Base-by-base conservation (phyloP, 257 asterid genomes). In the Nicotiana paniculata region DNA sequence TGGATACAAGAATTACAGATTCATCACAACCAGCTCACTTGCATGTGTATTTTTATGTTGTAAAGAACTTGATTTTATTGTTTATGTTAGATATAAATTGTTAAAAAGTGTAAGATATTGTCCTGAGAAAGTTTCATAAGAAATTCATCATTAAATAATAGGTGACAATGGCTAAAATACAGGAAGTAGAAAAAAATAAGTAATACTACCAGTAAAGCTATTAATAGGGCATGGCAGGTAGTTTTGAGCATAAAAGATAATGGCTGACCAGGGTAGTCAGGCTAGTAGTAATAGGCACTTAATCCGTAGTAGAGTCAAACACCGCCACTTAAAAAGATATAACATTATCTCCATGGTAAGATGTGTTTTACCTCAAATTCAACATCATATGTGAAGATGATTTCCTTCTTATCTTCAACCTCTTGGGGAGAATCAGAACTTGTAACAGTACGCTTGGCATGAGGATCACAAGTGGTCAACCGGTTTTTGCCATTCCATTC, bases 351-450 rank as follows among this genome's bases (percentile, higher is more conserved):
- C 18, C 21, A 74, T 11, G 5, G 55, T 81, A 54, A 79, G 57
- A 62, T 64, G 63, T 66, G 74, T 11, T 72, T 64, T 87, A 95
- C 98, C 97, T 88, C 90, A 81, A 95, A 95, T 68, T 92, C 94
- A 66, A 95, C 98, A 87, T 93, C 98, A 83, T 95, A 95, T 4
- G 97, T 93, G 84, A 95, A 95, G 80, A 95, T 85, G 24, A 93
- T 90, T 88, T 95, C 98, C 85, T 86, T 86, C 82, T 92, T 87
- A 72, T 93, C 97, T 48, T 88, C 96, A 77, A 92, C 97, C 89
- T 92, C 98, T 80, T 90, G 98, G 77, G 98, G 98, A 81, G 93
- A 85, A 33, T 93, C 92, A 11, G 93, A 88, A 85, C 79, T 87
- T 55, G 96, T 83, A 54, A 95, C 91, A 13, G 87, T 82, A 83